Conservation (phyloP, 495 filamentous ascomycete species). For the Podospora pseudocomata region DNA sequence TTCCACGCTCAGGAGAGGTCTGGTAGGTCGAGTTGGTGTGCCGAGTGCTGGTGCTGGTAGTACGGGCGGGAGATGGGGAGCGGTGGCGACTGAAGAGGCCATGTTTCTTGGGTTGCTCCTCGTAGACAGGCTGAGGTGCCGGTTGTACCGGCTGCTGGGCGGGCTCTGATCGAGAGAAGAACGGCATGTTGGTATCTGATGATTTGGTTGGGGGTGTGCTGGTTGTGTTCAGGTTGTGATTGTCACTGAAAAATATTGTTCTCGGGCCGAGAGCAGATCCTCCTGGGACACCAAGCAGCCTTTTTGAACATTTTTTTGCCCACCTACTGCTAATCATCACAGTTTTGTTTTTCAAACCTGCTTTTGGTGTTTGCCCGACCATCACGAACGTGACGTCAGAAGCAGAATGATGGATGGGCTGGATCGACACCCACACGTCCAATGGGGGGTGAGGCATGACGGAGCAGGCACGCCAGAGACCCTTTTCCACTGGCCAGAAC, state of each 20-base stretch:
- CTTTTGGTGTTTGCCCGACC: conserved; percentile 4
- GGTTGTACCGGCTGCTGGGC: conserved; percentile 37
- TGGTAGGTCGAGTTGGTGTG: conserved; percentile 14
- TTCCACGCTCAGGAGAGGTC: conserved; percentile 19
- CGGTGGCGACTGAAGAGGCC: conserved; percentile 47
- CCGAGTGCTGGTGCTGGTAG: conserved; percentile 31
- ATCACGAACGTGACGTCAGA: conserved; percentile 36
- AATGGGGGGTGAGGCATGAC: conserved; percentile 21
- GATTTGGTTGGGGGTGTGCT: conserved; percentile 2
- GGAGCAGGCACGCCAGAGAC: conserved; percentile 13
- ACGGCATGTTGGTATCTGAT: conserved; percentile 39
- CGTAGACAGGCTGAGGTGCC: conserved; percentile 22
- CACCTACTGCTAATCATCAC: conserved; percentile 5
- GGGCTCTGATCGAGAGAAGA: conserved; percentile 46
- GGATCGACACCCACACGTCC: conserved; percentile 15
- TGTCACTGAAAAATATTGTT: conserved; percentile 6
- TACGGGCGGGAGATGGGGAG: conserved; percentile 38
- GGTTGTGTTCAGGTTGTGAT: conserved; percentile 1
- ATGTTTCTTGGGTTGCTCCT: conserved; percentile 36
- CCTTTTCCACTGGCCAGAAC: conserved; percentile 8
- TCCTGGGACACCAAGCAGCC: neutral
- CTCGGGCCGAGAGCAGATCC: neutral
- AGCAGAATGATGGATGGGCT: conserved; percentile 7
- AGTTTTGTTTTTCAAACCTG: conserved; percentile 22
- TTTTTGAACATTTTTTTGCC: conserved; percentile 23